Conservation (phyloP, 1,284 basidiomycete genomes). For the Tilletia caries region DNA sequence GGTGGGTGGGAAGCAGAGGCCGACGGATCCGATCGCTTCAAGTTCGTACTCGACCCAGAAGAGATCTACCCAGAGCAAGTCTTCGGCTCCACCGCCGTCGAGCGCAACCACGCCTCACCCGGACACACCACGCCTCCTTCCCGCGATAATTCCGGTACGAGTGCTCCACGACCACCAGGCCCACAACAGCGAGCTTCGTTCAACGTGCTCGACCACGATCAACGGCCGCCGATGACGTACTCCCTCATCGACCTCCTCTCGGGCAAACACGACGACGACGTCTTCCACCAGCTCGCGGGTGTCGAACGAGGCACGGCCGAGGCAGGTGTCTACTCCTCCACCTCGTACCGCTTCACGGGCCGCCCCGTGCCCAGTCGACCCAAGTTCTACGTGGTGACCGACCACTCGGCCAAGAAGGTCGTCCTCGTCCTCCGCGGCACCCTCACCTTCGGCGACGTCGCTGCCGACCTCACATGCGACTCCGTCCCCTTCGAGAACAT, state of each 20-base stretch:
- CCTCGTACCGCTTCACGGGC: background rate
- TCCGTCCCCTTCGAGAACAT: slow-evolving; percentile 24
- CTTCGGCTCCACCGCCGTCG: slow-evolving; percentile 8
- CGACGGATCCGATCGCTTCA: slow-evolving; percentile 1
- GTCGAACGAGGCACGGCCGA: slow-evolving; percentile 29
- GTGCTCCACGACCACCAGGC: background rate
- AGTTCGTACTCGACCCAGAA: background rate
- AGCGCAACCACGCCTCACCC: background rate
- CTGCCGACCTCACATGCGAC: slow-evolving; percentile 51
- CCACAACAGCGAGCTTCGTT: background rate
- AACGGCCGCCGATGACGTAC: slow-evolving; percentile 21
- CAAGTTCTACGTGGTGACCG: slow-evolving; percentile 44
- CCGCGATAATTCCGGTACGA: background rate
- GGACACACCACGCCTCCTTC: background rate
- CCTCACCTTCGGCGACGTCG: slow-evolving; percentile 45
- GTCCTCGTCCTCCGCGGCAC: slow-evolving; percentile 47
- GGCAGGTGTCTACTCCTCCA: slow-evolving; percentile 32
- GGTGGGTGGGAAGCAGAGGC: background rate
- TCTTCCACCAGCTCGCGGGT: slow-evolving; percentile 41
- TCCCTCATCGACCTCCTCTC: slow-evolving; percentile 32
- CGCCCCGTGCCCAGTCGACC: slow-evolving; percentile 12
- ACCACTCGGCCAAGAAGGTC: slow-evolving; percentile 38
- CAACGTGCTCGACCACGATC: slow-evolving; percentile 11
- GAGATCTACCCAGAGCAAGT: background rate
- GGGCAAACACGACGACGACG: slow-evolving; percentile 40